These are phyloP conservation scores for Gomphus sp. DNA, from an alignment of 1,284 basidiomycete genomes.

Conservation along the genomic window DNA sequence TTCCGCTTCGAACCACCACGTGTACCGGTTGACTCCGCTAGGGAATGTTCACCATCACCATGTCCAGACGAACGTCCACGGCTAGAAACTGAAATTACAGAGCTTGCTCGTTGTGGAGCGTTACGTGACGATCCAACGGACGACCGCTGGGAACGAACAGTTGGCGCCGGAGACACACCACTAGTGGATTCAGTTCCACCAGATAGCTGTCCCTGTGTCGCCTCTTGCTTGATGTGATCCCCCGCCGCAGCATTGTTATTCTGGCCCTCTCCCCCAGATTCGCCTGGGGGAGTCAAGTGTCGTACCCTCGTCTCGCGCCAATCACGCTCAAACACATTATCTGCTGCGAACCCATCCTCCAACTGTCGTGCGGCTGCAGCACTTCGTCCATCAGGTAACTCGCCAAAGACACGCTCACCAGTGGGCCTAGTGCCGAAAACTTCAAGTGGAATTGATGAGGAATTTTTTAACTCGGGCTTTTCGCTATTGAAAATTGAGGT, in stretches of 20 bases:
- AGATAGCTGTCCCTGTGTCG: neutral
- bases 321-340: conserved; percentile 61
- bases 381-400: neutral
- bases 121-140: conserved; percentile 1
- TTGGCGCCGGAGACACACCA: neutral
- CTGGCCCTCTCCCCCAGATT: neutral
- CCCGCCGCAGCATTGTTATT: neutral
- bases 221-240: neutral
- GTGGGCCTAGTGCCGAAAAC: conserved; percentile 55
- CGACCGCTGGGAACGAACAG: conserved; percentile 5
- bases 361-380: conserved; percentile 23
- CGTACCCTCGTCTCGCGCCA: conserved; percentile 55
- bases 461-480: conserved; percentile 44
- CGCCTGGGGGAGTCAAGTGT: neutral
- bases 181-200: neutral
- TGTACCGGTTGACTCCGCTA: neutral
- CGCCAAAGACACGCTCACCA: conserved; percentile 41
- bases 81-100: conserved; percentile 6
- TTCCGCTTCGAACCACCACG: conserved; percentile 2
- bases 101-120: neutral
- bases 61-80: conserved; percentile 1
- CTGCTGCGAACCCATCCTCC: conserved; percentile 52
- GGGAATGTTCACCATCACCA: neutral
- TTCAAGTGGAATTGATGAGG: conserved; percentile 64
- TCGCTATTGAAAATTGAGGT: conserved; percentile 17